phyloP scores from a whole-genome alignment of 805 yeast genomes.

The Candida yuanshanica region DNA sequence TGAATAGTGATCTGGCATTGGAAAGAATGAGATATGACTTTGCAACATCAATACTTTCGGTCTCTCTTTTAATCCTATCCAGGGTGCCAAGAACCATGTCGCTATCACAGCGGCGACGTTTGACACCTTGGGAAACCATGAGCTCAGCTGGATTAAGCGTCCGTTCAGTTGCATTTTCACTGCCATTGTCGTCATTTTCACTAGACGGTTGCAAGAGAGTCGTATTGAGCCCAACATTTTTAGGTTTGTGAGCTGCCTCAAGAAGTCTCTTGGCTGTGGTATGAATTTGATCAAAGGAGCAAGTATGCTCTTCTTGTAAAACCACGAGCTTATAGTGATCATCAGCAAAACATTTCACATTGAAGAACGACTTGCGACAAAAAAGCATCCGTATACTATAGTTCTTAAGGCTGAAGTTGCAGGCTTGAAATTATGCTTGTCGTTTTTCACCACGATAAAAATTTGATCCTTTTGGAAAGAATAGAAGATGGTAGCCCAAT shows the following conservation, averaged over 20 bases:
- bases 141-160: not conserved
- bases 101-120: not conserved
- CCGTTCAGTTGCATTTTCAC: not conserved
- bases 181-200: not conserved
- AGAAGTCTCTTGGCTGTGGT: not conserved
- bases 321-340: not conserved
- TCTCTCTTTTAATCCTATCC: not conserved
- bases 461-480: not conserved
- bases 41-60: not conserved
- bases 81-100: not conserved
- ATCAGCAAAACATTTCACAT: not conserved
- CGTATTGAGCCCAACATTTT: too few relatives aligned
- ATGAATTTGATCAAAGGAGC: not conserved
- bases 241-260: not conserved
- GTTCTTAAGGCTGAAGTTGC: not conserved
- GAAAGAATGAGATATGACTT: not conserved
- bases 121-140: not conserved
- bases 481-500: not conserved
- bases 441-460: not conserved
- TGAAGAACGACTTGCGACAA: not conserved
- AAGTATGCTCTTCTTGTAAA: not conserved
- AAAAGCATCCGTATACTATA: not conserved
- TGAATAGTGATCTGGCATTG: not conserved
- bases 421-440: not conserved
- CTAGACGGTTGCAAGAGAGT: too few relatives aligned